A percentile compares a stretch with the other conserved stretches of the same genome.
phyloP scores from a whole-genome alignment of 768 basidiomycete genomes.

The Polyporus arcularius region DNA sequence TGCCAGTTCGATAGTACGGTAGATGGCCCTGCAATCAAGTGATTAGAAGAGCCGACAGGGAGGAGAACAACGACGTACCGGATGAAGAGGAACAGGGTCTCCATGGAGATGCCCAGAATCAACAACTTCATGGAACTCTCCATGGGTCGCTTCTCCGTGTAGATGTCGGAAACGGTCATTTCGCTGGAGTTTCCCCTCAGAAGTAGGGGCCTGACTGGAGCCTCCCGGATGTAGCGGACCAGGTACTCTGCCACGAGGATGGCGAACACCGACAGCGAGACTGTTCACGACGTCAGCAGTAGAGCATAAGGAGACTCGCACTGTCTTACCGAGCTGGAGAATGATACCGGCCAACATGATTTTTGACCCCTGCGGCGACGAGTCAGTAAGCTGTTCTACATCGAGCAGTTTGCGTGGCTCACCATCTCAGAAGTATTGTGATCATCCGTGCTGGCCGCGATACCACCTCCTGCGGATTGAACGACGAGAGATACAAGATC shows the following conservation, averaged over 20 bases:
- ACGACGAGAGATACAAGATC: slow-evolving; percentile 39
- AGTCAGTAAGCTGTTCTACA: slow-evolving; percentile 30
- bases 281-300: neutral
- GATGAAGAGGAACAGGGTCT: slow-evolving; percentile 8
- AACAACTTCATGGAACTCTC: slow-evolving; percentile 1
- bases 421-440: slow-evolving; percentile 15
- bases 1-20: slow-evolving; percentile 48
- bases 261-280: slow-evolving; percentile 1
- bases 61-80: slow-evolving; percentile 4
- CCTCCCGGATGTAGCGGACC: slow-evolving; percentile 3
- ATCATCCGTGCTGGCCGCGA: slow-evolving; percentile 21
- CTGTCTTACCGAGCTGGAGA: slow-evolving; percentile 51
- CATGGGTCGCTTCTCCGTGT: neutral
- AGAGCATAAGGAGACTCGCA: slow-evolving; percentile 23
- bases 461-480: slow-evolving; percentile 41
- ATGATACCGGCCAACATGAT: slow-evolving; percentile 65
- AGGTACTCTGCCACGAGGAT: neutral
- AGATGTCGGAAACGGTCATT: neutral
- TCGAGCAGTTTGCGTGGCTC: neutral
- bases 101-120: slow-evolving; percentile 2
- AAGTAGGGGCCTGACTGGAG: slow-evolving; percentile 16
- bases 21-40: slow-evolving; percentile 38
- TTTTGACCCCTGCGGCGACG: slow-evolving; percentile 38
- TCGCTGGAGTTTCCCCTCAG: neutral
- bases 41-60: neutral